These are phyloP conservation scores for Macrotyloma uniflorum DNA, from an alignment of 306 rosid genomes.

Conservation along the genomic window DNA sequence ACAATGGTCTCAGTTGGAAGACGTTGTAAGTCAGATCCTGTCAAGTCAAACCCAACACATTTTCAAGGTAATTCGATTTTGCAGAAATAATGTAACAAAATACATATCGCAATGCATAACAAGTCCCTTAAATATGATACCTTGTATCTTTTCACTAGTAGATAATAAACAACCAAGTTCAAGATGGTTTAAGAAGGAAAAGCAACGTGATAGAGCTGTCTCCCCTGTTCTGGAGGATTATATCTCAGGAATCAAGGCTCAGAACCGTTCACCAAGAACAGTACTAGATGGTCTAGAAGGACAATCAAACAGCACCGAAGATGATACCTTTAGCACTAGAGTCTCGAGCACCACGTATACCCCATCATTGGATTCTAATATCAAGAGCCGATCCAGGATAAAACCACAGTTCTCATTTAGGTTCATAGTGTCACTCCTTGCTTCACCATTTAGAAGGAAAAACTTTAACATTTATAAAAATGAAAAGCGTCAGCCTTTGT, in stretches of 20 bases:
- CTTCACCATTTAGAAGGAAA: slow-evolving; percentile 73
- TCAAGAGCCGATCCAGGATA: slow-evolving; percentile 38
- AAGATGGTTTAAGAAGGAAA: slow-evolving; percentile 35
- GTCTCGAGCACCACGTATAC: slow-evolving; percentile 60
- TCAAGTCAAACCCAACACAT: slow-evolving; percentile 39
- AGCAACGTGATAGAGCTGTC: slow-evolving; percentile 29
- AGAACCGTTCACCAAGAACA: slow-evolving; percentile 58
- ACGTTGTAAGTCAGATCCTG: slow-evolving; percentile 34
- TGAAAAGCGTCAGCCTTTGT: slow-evolving; percentile 56
- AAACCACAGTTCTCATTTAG: slow-evolving; percentile 61
- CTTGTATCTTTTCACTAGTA: slow-evolving; percentile 29
- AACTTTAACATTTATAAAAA: slow-evolving; percentile 37
- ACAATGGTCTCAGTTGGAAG: slow-evolving; percentile 63
- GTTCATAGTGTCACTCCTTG: slow-evolving; percentile 62
- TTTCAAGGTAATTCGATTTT: slow-evolving; percentile 59
- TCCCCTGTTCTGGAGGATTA: slow-evolving; percentile 45
- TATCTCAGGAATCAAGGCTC: slow-evolving; percentile 41
- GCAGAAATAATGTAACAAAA: neutral
- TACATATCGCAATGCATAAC: neutral
- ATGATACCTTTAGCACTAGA: slow-evolving; percentile 65
- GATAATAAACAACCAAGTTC: slow-evolving; percentile 44
- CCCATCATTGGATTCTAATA: slow-evolving; percentile 41
- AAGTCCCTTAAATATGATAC: neutral
- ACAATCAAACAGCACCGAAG: slow-evolving; percentile 77
- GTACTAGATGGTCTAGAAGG: slow-evolving; percentile 55